phyloP scores from a whole-genome alignment of 129 eudicot genomes.

The Centrapalus pauciflorus region DNA sequence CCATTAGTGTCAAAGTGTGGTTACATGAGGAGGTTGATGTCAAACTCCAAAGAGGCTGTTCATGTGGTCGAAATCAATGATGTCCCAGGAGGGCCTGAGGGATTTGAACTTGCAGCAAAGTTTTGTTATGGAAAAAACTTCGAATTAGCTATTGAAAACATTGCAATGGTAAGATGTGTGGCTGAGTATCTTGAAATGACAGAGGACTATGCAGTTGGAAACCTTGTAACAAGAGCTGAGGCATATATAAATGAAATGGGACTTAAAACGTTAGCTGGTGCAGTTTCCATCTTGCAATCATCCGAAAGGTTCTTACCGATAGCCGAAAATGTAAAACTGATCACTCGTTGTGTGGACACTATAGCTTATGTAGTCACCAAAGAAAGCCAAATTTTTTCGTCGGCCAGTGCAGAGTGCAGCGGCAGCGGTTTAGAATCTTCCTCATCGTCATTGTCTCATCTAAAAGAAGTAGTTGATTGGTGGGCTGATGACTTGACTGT shows the following conservation, averaged over 20 bases:
- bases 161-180: constrained; percentile 74
- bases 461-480: constrained; percentile 69
- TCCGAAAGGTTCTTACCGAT: constrained; percentile 55
- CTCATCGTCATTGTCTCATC: constrained; percentile 23
- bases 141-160: constrained; percentile 64
- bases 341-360: constrained; percentile 71
- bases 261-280: constrained; percentile 50
- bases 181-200: constrained; percentile 96
- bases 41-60: constrained; percentile 42
- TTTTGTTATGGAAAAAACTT: constrained; percentile 91
- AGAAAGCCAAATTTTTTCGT: constrained; percentile 44
- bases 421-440: constrained; percentile 40
- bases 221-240: constrained; percentile 69
- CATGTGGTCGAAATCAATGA: constrained; percentile 47
- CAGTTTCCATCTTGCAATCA: constrained; percentile 57
- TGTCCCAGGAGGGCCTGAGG: constrained; percentile 85
- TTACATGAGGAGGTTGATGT: constrained; percentile 57
- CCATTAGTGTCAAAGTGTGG: constrained; percentile 88
- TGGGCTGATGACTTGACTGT: constrained; percentile 91
- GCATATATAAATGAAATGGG: constrained; percentile 73
- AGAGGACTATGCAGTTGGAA: constrained; percentile 67
- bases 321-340: constrained; percentile 68
- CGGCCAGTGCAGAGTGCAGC: constrained; percentile 32
- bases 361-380: constrained; percentile 69
- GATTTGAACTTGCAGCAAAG: constrained; percentile 87